Conservation (phyloP, 169 alveolate genomes). For the Theileria equi region DNA sequence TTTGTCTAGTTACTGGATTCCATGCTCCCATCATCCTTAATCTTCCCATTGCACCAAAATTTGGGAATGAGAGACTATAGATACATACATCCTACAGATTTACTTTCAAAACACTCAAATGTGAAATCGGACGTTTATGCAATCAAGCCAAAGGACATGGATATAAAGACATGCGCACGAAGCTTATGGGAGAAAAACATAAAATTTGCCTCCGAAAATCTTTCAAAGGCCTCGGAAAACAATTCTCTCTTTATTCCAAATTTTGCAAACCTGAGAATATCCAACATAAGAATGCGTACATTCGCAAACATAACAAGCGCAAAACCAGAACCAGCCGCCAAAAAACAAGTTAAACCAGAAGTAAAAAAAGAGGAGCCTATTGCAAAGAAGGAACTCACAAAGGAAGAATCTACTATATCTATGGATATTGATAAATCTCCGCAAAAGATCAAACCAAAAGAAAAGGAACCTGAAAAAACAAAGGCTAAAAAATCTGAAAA, state of each 20-base stretch:
- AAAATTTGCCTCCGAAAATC: conserved; percentile 13
- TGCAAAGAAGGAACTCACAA: too few relatives aligned
- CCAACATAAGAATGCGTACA: conserved; percentile 10
- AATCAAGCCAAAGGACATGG: neutral
- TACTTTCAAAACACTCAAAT: neutral
- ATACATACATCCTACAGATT: conserved; percentile 1
- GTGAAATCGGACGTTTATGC: conserved; percentile 13
- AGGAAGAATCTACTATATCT: neutral
- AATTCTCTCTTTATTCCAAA: conserved; percentile 38
- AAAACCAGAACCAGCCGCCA: neutral
- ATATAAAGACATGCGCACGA: neutral
- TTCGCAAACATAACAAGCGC: conserved; percentile 1
- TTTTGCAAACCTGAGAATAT: neutral
- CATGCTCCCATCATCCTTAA: neutral
- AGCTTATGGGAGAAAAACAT: conserved; percentile 7
- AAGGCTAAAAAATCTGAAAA: neutral
- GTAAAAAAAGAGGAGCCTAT: neutral
- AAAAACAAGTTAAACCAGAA: neutral
- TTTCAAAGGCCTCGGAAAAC: conserved; percentile 1
- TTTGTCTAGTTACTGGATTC: neutral
- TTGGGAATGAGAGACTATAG: neutral
- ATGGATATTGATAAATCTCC: neutral
- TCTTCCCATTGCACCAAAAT: neutral
- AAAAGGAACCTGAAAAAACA: neutral
- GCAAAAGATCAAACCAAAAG: neutral